phyloP scores from a whole-genome alignment of 371 early-diverging fungal genomes.

The Mortierella sp. region DNA sequence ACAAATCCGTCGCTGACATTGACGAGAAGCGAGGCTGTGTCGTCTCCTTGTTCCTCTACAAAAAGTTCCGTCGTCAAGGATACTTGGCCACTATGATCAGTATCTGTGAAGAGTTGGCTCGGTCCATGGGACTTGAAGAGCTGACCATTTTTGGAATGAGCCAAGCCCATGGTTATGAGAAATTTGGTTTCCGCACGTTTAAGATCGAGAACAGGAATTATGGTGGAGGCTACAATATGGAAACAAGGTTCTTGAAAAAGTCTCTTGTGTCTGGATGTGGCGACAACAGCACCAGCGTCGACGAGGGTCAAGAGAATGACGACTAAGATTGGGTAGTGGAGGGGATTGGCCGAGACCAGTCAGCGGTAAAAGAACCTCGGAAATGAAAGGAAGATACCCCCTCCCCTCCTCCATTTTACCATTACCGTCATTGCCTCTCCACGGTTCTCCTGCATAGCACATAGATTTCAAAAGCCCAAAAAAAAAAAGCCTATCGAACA shows the following conservation, averaged over 20 bases:
- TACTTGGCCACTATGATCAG: constrained; percentile 31
- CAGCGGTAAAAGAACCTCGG: too few relatives aligned
- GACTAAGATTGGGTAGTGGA: too few relatives aligned
- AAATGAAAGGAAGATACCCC: too few relatives aligned
- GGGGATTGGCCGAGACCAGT: too few relatives aligned
- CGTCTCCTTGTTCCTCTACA: constrained; percentile 47
- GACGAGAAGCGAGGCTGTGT: constrained; percentile 42
- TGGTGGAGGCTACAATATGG: constrained; percentile 22
- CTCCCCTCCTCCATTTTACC: too few relatives aligned
- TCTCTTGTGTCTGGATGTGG: constrained; percentile 10
- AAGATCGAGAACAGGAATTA: constrained; percentile 39
- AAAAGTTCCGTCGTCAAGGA: constrained; percentile 32
- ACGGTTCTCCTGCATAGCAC: too few relatives aligned
- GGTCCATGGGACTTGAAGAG: constrained; percentile 20
- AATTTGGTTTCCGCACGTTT: constrained; percentile 45
- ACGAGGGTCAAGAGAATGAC: not conserved
- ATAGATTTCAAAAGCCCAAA: too few relatives aligned
- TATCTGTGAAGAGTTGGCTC: constrained; percentile 33
- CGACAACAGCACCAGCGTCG: not conserved
- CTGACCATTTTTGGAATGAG: constrained; percentile 42
- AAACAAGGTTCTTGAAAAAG: constrained; percentile 41
- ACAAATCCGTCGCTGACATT: constrained; percentile 39
- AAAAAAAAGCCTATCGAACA: too few relatives aligned
- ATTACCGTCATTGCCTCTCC: too few relatives aligned
- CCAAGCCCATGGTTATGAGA: constrained; percentile 31